A percentile compares a stretch with the other conserved stretches of the same genome.
Conservation (phyloP, 192 early-diverging fungal species). For the Rhizoclosmatium globosum region DNA sequence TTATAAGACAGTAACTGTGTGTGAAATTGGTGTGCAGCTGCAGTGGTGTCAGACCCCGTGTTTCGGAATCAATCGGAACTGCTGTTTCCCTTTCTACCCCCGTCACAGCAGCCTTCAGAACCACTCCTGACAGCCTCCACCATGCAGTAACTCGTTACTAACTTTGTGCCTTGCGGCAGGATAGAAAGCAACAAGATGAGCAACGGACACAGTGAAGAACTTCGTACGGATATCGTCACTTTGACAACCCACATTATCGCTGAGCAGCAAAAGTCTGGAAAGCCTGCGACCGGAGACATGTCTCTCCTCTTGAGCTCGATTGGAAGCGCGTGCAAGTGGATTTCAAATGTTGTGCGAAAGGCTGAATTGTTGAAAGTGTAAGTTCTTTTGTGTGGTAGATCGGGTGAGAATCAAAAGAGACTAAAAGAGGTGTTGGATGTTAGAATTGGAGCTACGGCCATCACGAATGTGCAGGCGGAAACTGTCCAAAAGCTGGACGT, state of each 20-base stretch:
- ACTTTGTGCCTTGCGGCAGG: too few relatives aligned
- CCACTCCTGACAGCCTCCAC: too few relatives aligned
- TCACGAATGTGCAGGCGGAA: slow-evolving; percentile 92
- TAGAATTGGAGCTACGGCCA: slow-evolving; percentile 87
- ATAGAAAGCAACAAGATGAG: too few relatives aligned
- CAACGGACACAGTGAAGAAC: not conserved
- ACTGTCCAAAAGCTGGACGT: slow-evolving; percentile 98
- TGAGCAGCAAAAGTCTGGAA: slow-evolving; percentile 80
- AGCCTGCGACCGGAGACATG: slow-evolving; percentile 93
- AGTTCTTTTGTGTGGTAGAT: slow-evolving; percentile 33
- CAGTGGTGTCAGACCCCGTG: too few relatives aligned
- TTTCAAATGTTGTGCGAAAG: slow-evolving; percentile 95
- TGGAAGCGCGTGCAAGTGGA: slow-evolving; percentile 96
- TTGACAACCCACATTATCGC: slow-evolving; percentile 91
- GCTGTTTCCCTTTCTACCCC: too few relatives aligned
- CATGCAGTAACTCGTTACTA: too few relatives aligned
- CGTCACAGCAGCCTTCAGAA: too few relatives aligned
- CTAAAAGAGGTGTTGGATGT: not conserved
- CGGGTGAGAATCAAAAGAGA: not conserved
- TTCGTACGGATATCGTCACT: slow-evolving; percentile 84
- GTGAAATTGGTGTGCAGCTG: too few relatives aligned
- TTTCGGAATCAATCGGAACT: too few relatives aligned
- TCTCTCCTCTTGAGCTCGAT: slow-evolving; percentile 89
- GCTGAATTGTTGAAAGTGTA: slow-evolving; percentile 96
- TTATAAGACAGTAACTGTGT: too few relatives aligned